Evolutionary conservation across 2,329 filamentous ascomycete species (phyloP).

Genomic region (Xylariaceae sp.): DNA sequence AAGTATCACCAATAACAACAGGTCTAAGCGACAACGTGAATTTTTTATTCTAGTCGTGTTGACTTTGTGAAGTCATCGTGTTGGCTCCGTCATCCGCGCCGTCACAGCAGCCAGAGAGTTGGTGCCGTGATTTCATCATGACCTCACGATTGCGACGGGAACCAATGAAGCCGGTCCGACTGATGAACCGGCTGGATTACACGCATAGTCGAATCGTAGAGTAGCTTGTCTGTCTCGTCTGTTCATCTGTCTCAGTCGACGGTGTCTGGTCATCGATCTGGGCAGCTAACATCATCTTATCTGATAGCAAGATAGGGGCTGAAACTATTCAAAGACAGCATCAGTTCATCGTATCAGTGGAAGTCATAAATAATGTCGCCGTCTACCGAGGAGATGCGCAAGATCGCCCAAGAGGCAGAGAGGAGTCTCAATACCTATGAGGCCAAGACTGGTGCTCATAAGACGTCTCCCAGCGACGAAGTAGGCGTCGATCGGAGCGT

Average conservation of each 20-base stretch:
- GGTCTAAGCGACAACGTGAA: too few relatives aligned
- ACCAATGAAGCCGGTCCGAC: constrained; percentile 16
- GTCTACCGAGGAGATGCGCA: constrained; percentile 35
- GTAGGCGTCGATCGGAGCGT: constrained; percentile 39
- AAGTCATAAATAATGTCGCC: constrained; percentile 28
- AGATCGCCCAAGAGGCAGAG: constrained; percentile 43
- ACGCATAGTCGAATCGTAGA: background rate
- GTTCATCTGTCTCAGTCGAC: background rate
- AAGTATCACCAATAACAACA: background rate
- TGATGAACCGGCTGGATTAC: background rate
- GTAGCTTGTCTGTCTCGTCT: background rate
- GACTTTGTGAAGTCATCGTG: background rate
- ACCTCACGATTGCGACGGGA: constrained; percentile 16
- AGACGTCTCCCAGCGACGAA: constrained; percentile 36
- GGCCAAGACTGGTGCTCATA: constrained; percentile 42
- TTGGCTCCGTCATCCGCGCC: constrained; percentile 9
- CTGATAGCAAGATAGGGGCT: background rate
- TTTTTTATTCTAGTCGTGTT: too few relatives aligned
- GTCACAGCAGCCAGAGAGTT: constrained; percentile 6
- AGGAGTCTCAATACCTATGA: constrained; percentile 44
- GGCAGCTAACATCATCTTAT: background rate
- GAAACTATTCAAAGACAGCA: background rate
- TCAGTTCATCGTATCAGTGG: background rate
- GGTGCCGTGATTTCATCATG: constrained; percentile 29
- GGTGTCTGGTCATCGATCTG: background rate